Conservation (phyloP, 306 rosid genomes). For the Quercus robur region DNA sequence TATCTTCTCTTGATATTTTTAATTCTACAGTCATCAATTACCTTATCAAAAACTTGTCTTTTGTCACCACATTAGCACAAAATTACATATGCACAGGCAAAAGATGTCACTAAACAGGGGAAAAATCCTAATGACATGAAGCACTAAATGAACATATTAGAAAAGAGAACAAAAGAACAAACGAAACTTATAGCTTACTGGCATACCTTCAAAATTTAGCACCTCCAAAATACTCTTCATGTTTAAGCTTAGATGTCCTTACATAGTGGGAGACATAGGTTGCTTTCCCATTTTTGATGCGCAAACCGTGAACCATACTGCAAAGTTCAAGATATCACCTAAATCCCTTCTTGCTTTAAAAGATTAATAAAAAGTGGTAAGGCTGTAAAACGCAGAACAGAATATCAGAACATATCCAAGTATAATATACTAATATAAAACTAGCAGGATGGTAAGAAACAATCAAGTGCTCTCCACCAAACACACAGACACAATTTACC, state of each 20-base stretch:
- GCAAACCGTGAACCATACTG: constrained; percentile 93
- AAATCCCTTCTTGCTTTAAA: constrained; percentile 6
- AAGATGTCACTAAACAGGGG: background rate
- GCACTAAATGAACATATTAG: background rate
- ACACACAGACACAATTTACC: no score
- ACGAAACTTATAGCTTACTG: background rate
- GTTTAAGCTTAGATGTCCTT: constrained; percentile 78
- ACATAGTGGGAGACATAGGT: constrained; percentile 82
- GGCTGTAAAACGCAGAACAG: background rate
- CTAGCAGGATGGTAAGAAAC: no score
- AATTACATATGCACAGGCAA: background rate
- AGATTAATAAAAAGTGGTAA: background rate
- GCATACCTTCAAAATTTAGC: constrained; percentile 75
- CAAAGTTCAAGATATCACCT: constrained; percentile 20
- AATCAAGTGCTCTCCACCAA: no score
- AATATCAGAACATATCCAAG: background rate
- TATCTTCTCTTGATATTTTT: background rate
- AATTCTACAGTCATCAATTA: no score
- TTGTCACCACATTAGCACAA: no score
- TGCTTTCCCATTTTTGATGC: constrained; percentile 91
- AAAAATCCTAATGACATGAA: background rate
- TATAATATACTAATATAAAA: background rate
- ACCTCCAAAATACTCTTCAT: constrained; percentile 78
- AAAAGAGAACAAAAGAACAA: background rate
- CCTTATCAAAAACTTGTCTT: no score